Conservation (phyloP, 257 asterid species). For the Solanum chilense region DNA sequence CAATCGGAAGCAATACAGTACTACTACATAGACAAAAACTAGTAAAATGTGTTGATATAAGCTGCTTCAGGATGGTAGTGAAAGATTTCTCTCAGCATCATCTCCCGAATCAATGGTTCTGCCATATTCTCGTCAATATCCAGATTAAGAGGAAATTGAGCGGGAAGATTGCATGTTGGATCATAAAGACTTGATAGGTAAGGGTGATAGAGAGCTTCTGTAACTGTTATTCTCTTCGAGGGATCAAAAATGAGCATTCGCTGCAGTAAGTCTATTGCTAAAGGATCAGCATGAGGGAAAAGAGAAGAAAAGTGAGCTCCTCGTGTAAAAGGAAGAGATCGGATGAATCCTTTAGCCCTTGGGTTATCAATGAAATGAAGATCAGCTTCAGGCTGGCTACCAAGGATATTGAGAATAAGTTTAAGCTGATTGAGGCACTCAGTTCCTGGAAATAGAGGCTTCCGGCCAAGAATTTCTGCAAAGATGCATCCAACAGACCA, state of each 20-base stretch:
- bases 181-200: conserved; percentile 26
- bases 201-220: conserved; percentile 35
- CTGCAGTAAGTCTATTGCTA: conserved; percentile 26
- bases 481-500: conserved; percentile 46
- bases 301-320: conserved; percentile 26
- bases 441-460: conserved; percentile 35
- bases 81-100: conserved; percentile 29
- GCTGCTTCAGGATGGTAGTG: conserved; percentile 22
- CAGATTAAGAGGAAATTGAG: conserved; percentile 19
- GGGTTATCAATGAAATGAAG: conserved; percentile 27
- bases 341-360: conserved; percentile 27
- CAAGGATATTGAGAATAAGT: conserved; percentile 25
- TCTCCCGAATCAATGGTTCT: conserved; percentile 27
- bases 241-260: conserved; percentile 33
- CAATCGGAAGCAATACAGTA: background rate
- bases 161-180: conserved; percentile 19
- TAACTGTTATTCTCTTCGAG: conserved; percentile 22
- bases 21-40: background rate
- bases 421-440: conserved; percentile 39
- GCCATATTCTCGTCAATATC: conserved; percentile 27
- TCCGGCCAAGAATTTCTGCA: conserved; percentile 33
- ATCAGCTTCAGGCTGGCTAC: conserved; percentile 23
- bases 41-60: background rate
- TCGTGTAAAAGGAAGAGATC: conserved; percentile 22
- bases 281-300: conserved; percentile 32